Evolutionary conservation across 805 yeast species (phyloP), one percentile per base, ranked within the genome.

Genomic region (Suhomyces xylopsoci): DNA sequence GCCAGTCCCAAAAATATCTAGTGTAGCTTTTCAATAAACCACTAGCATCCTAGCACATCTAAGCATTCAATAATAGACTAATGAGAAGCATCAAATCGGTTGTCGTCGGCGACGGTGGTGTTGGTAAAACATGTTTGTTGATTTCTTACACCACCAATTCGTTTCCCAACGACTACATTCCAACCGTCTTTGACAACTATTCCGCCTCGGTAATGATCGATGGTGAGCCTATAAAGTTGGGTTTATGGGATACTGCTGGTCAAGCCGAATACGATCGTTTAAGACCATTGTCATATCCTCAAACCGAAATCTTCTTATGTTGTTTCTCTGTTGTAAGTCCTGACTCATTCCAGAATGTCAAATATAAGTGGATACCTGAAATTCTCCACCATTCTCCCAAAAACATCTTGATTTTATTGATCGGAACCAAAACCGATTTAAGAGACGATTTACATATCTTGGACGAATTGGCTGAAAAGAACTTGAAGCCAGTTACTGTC

Each of bases 201-300:
- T 82, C 96, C 2, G 93, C 96, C 15, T 86, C 87, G 43, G 90
- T 91, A 24, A 82, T 90, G 79, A 85, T 85, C 19, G 93, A 87
- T 62, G 86, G 88, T 26, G 90, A 86, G 62, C 88, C 90, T 51
- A 85, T 88, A 62, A 90, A 89, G 63, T 77, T 91, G 49, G 96
- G 96, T 22, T 78, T 91, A 45, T 91, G 97, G 97, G 97, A 91
- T 80, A 91, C 97, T 14, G 97, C 97, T 3, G 97, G 97, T 25
- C 97, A 91, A 70, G 87, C 88, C 63, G 97, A 90, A 66, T 90
- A 90, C 68, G 97, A 91, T 67, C 78, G 96, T 55, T 78, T 90
- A 62, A 79, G 97, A 69, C 97, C 97, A 2, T 75, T 91, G 55
- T 87, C 94, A 7, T 91, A 91, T 64, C 96, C 97, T 3, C 96